A percentile compares a stretch with the other conserved stretches of the same genome.
phyloP scores from a whole-genome alignment of 139 green algal genomes.

The Mychonastes homosphaera region DNA sequence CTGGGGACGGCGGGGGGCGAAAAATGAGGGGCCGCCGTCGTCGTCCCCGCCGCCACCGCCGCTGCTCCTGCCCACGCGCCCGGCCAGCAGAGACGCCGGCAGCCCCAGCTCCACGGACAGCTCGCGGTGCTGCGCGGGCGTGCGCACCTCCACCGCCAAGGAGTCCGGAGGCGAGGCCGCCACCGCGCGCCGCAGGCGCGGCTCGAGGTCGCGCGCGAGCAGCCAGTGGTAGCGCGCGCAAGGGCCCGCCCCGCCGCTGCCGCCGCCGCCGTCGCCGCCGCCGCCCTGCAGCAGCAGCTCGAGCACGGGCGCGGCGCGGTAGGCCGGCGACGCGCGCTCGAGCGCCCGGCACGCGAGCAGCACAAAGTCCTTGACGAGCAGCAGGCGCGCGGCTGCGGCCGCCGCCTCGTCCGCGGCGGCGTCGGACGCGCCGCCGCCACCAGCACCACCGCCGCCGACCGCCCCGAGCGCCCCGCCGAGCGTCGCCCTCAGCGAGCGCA shows the following conservation, averaged over 20 bases:
- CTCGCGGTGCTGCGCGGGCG: slow-evolving; percentile 15
- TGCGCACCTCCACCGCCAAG: slow-evolving; percentile 12
- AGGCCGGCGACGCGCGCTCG: neutral
- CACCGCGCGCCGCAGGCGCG: neutral
- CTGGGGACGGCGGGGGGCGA: slow-evolving; percentile 1
- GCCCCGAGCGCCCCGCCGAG: slow-evolving; percentile 40
- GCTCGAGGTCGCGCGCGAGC: neutral
- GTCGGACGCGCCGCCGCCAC: neutral
- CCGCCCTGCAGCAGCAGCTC: slow-evolving; percentile 24
- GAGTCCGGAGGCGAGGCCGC: slow-evolving; percentile 7
- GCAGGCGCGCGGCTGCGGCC: slow-evolving; percentile 18
- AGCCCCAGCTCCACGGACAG: slow-evolving; percentile 33
- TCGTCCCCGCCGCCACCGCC: too few relatives aligned
- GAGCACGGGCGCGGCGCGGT: slow-evolving; percentile 12
- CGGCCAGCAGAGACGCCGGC: slow-evolving; percentile 28
- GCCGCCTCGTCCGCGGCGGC: neutral
- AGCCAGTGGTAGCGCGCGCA: slow-evolving; percentile 11
- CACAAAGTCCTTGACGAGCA: slow-evolving; percentile 60
- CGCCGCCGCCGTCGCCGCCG: too few relatives aligned
- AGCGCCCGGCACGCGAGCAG: slow-evolving; percentile 59
- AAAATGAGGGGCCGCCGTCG: neutral
- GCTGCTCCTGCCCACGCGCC: slow-evolving; percentile 17
- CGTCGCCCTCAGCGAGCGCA: slow-evolving; percentile 36
- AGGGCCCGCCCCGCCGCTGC: too few relatives aligned
- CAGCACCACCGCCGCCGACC: slow-evolving; percentile 1